Percentiles rank a stretch among this genome's conserved stretches.
Conservation (phyloP, 345 rosid genomes). For the Bruguiera parviflora region DNA sequence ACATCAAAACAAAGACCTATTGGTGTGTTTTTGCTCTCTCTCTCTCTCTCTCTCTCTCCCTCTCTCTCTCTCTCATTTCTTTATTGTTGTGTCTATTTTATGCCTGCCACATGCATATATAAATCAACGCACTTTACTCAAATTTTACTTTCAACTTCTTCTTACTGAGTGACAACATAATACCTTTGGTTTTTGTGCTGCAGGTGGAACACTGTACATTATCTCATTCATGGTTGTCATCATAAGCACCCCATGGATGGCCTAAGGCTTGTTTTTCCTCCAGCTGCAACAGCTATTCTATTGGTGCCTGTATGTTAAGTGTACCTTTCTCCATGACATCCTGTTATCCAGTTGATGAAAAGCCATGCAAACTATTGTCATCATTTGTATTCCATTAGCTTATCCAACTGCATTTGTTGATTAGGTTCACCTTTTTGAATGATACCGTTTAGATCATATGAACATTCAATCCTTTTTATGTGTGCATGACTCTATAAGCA, state of each 20-base stretch:
- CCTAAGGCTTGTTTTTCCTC: slow-evolving; percentile 82
- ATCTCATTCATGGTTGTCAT: slow-evolving; percentile 88
- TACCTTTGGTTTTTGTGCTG: slow-evolving; percentile 9
- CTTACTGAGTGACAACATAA: background rate
- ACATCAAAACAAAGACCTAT: slow-evolving; percentile 74
- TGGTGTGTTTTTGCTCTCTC: slow-evolving; percentile 54
- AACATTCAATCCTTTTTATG: background rate
- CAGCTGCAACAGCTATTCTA: slow-evolving; percentile 70
- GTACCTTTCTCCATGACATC: background rate
- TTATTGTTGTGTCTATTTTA: too few relatives aligned
- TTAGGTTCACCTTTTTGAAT: background rate
- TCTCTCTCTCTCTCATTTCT: background rate
- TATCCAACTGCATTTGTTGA: background rate
- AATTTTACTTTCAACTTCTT: background rate
- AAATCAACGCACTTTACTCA: background rate
- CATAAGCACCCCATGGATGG: slow-evolving; percentile 94
- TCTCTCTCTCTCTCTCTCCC: background rate
- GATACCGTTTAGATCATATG: background rate
- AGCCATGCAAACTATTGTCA: background rate
- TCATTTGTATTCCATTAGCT: background rate
- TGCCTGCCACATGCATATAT: background rate
- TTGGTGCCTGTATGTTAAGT: slow-evolving; percentile 47
- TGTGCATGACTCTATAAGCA: background rate
- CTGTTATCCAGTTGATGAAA: background rate
- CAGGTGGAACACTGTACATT: slow-evolving; percentile 77